These are phyloP conservation scores for Phenoliferia sp. DNA, from an alignment of 1,284 basidiomycete species.

Conservation along the genomic window DNA sequence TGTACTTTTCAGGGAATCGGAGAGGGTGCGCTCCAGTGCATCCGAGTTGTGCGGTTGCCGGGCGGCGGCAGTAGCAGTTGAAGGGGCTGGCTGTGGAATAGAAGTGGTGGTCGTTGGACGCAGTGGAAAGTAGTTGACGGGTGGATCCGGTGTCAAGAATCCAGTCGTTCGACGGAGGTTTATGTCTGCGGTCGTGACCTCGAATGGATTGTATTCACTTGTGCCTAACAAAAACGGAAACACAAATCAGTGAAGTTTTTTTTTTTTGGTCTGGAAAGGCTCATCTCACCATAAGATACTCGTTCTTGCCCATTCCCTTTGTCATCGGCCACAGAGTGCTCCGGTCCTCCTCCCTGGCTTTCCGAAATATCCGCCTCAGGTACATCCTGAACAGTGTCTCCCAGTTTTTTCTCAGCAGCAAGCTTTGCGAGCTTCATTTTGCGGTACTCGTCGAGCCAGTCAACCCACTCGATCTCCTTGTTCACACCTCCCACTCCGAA, in stretches of 20 bases:
- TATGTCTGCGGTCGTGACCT: constrained; percentile 20
- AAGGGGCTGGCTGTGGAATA: not conserved
- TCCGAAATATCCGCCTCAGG: no score
- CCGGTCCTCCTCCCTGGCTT: not conserved
- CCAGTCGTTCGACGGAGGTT: constrained; percentile 2
- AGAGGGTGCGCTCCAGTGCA: not conserved
- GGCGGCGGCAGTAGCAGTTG: not conserved
- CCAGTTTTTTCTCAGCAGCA: constrained; percentile 42
- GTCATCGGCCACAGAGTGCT: constrained; percentile 13
- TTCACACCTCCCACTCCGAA: not conserved
- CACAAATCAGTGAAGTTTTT: no score
- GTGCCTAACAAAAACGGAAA: no score
- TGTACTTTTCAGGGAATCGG: not conserved
- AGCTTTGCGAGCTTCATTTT: constrained; percentile 54
- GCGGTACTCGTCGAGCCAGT: constrained; percentile 56
- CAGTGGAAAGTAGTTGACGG: constrained; percentile 4
- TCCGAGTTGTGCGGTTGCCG: not conserved
- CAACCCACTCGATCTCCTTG: constrained; percentile 54
- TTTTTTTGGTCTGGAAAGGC: no score
- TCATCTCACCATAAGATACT: no score
- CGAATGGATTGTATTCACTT: constrained; percentile 30
- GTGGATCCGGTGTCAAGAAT: constrained; percentile 22
- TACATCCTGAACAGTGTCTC: no score
- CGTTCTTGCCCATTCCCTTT: constrained; percentile 26
- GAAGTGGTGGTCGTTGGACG: not conserved